Evolutionary conservation across 345 rosid species (phyloP).

Genomic region (Chamaenerion angustifolium): DNA sequence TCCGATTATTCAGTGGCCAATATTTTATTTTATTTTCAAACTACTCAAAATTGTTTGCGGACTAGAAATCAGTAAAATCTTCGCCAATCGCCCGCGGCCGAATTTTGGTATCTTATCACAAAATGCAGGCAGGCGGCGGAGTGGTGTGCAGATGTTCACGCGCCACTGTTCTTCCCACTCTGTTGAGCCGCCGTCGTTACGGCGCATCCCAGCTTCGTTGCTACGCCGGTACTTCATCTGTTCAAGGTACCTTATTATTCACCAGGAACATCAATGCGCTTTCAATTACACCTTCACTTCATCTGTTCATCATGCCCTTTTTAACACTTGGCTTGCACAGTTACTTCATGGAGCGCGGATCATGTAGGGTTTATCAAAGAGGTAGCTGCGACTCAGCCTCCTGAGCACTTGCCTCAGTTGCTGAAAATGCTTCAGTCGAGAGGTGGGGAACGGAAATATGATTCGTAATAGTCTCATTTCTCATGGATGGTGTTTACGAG

Average conservation of each 20-base stretch:
- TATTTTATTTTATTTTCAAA: too few species aligned
- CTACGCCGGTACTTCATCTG: slow-evolving; percentile 17
- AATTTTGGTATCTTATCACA: neutral
- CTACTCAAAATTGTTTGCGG: too few species aligned
- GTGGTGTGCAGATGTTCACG: slow-evolving; percentile 23
- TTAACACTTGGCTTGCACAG: neutral
- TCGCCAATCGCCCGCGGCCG: too few species aligned
- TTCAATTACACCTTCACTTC: too few species aligned
- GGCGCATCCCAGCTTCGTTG: slow-evolving; percentile 21
- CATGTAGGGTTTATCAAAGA: slow-evolving; percentile 46
- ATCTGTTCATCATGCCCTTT: too few species aligned
- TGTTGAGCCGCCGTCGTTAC: slow-evolving; percentile 14
- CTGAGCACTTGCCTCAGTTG: slow-evolving; percentile 43
- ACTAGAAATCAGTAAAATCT: too few species aligned
- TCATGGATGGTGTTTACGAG: neutral
- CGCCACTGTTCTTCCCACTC: slow-evolving; percentile 12
- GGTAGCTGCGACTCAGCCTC: slow-evolving; percentile 52
- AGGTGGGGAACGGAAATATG: slow-evolving; percentile 21
- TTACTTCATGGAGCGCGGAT: slow-evolving; percentile 19
- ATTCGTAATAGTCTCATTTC: neutral
- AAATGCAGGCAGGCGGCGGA: slow-evolving; percentile 28
- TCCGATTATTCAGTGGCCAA: too few species aligned
- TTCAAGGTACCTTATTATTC: too few species aligned
- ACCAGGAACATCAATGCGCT: too few species aligned
- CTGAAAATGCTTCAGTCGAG: slow-evolving; percentile 38